Percentiles rank a stretch among this genome's conserved stretches.
Evolutionary conservation across 805 yeast species (phyloP).

Genomic region (Myxozyma lipomycoides): DNA sequence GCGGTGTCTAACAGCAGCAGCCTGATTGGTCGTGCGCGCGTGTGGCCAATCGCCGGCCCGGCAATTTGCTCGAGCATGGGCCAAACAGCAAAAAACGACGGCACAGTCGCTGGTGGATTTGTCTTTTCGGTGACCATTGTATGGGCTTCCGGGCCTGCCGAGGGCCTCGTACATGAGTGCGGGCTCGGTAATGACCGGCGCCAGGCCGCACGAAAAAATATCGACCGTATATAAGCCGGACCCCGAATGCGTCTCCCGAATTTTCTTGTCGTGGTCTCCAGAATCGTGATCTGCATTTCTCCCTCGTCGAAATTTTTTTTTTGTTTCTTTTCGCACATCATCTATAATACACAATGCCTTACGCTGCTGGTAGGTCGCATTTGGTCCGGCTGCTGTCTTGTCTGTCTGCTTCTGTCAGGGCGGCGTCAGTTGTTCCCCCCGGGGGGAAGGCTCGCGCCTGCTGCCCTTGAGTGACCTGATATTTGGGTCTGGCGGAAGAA

Average conservation of each 20-base stretch:
- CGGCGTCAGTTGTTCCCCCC: no score
- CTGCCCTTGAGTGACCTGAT: no score
- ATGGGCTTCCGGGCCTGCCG: not conserved
- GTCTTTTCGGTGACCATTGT: no score
- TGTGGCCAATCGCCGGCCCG: not conserved
- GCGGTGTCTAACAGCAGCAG: not conserved
- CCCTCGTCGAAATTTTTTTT: not conserved
- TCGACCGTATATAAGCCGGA: not conserved
- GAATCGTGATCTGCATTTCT: not conserved
- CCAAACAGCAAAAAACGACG: no score
- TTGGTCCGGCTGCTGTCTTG: not conserved
- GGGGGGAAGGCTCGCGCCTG: no score
- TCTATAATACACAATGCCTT: constrained; percentile 18
- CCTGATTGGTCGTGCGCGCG: not conserved
- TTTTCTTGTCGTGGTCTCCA: not conserved
- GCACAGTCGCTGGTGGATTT: no score
- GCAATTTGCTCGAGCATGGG: not conserved
- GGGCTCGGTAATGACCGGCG: not conserved
- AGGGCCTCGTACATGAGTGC: not conserved
- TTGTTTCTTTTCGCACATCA: no score
- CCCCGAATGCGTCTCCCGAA: not conserved
- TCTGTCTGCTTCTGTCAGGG: not conserved
- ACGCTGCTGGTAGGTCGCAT: constrained; percentile 21
- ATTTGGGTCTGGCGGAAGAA: no score
- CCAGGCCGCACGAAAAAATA: not conserved